Percentiles rank a stretch among this genome's conserved stretches.
Evolutionary conservation across 768 basidiomycete genomes (phyloP).

Genomic region (Hericium coralloides): DNA sequence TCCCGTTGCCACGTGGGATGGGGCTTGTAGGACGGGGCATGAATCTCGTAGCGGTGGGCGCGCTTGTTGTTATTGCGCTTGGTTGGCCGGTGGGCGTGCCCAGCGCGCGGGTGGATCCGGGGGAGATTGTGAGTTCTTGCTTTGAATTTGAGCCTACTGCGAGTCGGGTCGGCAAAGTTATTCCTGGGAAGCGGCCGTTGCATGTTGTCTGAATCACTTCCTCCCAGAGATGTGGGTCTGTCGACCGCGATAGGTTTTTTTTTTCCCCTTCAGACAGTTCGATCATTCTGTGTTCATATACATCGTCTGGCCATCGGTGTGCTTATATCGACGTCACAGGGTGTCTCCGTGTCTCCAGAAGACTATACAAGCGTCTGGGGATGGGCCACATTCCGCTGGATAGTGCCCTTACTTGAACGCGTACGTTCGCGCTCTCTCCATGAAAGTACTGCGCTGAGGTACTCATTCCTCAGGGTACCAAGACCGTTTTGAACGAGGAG

Average conservation of each 20-base stretch:
- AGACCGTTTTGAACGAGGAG: neutral
- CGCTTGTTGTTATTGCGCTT: slow-evolving; percentile 38
- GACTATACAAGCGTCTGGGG: slow-evolving; percentile 56
- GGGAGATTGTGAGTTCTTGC: slow-evolving; percentile 49
- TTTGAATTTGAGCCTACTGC: too few species aligned
- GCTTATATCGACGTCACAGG: neutral
- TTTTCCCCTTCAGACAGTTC: too few species aligned
- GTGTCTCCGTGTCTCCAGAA: neutral
- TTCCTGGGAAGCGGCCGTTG: too few species aligned
- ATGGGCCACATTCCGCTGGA: slow-evolving; percentile 60
- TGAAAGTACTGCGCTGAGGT: neutral
- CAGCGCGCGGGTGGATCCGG: slow-evolving; percentile 36
- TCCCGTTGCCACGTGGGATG: slow-evolving; percentile 30
- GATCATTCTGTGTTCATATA: neutral
- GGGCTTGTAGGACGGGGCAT: slow-evolving; percentile 19
- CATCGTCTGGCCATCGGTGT: neutral
- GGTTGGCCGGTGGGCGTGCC: slow-evolving; percentile 65
- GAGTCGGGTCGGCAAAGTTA: too few species aligned
- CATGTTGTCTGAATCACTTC: too few species aligned
- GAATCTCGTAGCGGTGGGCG: slow-evolving; percentile 37
- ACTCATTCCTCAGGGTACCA: neutral
- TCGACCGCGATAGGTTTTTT: too few species aligned
- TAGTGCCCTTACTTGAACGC: slow-evolving; percentile 44
- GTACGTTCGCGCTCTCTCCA: neutral
- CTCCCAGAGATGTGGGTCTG: too few species aligned